Base-by-base conservation (phyloP, 2,329 filamentous ascomycete genomes). In the Canariomyces notabilis region DNA sequence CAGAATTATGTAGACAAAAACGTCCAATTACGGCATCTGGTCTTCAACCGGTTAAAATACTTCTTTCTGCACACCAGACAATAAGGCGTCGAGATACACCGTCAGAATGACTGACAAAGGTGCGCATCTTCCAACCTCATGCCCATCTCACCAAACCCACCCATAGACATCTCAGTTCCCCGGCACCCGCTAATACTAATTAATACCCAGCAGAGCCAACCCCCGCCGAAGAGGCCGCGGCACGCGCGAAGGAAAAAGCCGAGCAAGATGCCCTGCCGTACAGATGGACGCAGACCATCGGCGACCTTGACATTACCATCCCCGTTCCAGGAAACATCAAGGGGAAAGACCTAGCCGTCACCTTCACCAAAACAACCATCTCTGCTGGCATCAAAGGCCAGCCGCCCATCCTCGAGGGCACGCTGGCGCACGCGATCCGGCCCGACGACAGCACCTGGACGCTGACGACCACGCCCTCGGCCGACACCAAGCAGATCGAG, bases 381-480 rank as follows among this genome's bases (percentile, higher is more conserved):
- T 78, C 81, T 56, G 89, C 90, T 20, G 87, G 79, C 23, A 74
- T 98, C 65, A 96, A 95, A 71, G 93, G 93, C 31, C 85, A 96
- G 64, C 80, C 87, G 18, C 83, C 89, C 20, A 76, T 96, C 57
- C 84, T 96, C 54, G 80, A 85, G 89, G 93, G 91, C 68, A 79
- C 87, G 48, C 80, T 97, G 52, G 86, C 90, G 12, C 83, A 94
- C 67, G 65, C 85, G 12, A 82, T 98, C 64, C 74, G 74, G 60
- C 75, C 84, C 55, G 90, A 95, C 66, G 93, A 98, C 59, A 91
- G 85, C 44, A 95, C 91, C 49, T 98, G 93, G 93, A 96, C 91
- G 2, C 80, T 98, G 38, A 78, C 86, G 48, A 74, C 84, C 16
- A 80, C 82, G 39, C 67, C 81, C 1, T 72, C 94, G 70, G 85